These are phyloP conservation scores for Mrakia blollopis DNA, from an alignment of 768 basidiomycete genomes.

Conservation along the genomic window DNA sequence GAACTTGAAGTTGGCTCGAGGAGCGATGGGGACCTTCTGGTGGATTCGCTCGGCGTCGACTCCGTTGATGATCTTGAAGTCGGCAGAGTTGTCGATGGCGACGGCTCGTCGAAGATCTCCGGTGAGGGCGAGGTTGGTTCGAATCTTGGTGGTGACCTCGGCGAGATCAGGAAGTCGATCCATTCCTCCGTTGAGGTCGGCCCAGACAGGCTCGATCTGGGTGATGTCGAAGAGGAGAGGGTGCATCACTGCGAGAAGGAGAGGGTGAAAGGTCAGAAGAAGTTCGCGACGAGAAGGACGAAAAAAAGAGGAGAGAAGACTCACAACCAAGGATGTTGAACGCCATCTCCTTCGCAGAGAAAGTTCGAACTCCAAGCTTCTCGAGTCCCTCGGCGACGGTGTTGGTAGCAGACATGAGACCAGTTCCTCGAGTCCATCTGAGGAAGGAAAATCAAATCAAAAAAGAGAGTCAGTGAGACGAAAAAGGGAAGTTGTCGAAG, in stretches of 20 bases:
- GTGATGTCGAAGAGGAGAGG: slow-evolving; percentile 98
- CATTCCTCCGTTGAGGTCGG: slow-evolving; percentile 97
- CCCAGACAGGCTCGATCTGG: slow-evolving; percentile 99
- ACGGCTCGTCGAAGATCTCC: slow-evolving; percentile 90
- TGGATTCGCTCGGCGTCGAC: slow-evolving; percentile 86
- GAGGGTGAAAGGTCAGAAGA: background rate
- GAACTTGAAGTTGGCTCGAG: slow-evolving; percentile 96
- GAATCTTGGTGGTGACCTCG: slow-evolving; percentile 82
- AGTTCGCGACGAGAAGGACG: background rate
- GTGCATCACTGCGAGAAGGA: slow-evolving; percentile 65
- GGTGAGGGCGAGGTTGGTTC: slow-evolving; percentile 71
- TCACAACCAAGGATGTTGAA: slow-evolving; percentile 89
- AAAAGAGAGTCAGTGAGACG: background rate
- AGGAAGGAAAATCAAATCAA: slow-evolving; percentile 15
- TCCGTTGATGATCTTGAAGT: slow-evolving; percentile 86
- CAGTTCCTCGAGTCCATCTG: slow-evolving; percentile 97
- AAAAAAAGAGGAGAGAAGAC: background rate
- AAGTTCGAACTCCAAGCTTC: slow-evolving; percentile 87
- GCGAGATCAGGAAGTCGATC: slow-evolving; percentile 92
- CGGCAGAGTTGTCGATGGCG: slow-evolving; percentile 87
- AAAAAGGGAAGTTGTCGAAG: background rate
- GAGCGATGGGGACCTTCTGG: slow-evolving; percentile 85
- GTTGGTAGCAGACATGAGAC: slow-evolving; percentile 92
- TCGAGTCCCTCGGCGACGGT: slow-evolving; percentile 92
- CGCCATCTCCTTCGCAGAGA: slow-evolving; percentile 99